phyloP scores from a whole-genome alignment of 1,139 yeast species.

The Candida sanyaensis region DNA sequence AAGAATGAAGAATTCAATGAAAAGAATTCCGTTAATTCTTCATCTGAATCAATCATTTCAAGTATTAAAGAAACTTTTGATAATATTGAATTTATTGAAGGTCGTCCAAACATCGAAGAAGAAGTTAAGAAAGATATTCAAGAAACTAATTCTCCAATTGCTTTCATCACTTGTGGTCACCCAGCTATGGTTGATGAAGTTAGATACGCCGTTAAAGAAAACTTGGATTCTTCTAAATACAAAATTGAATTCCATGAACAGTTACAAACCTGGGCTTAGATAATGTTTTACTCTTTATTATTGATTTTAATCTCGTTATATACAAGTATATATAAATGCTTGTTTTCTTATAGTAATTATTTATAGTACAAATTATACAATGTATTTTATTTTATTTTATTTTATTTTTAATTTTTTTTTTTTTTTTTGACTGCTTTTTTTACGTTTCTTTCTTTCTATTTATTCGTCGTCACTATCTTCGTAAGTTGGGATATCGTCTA shows the following conservation, averaged over 20 bases:
- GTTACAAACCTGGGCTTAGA: slow-evolving; percentile 32
- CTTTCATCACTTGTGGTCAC: slow-evolving; percentile 50
- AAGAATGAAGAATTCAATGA: slow-evolving; percentile 21
- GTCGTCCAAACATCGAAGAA: slow-evolving; percentile 30
- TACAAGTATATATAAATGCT: no score
- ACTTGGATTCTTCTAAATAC: slow-evolving; percentile 25
- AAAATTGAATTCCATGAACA: slow-evolving; percentile 50
- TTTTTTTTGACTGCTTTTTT: background rate
- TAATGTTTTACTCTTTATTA: background rate
- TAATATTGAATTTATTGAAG: slow-evolving; percentile 27
- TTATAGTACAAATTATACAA: slow-evolving; percentile 2
- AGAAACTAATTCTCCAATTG: slow-evolving; percentile 39
- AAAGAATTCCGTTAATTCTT: slow-evolving; percentile 6
- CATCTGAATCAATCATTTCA: slow-evolving; percentile 8
- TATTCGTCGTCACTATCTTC: slow-evolving; percentile 43
- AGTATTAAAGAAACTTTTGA: slow-evolving; percentile 16
- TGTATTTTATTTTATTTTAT: background rate
- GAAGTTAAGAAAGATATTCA: slow-evolving; percentile 27
- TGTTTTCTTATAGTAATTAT: background rate
- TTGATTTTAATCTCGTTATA: background rate
- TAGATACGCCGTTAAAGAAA: slow-evolving; percentile 30
- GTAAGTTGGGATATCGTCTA: slow-evolving; percentile 39
- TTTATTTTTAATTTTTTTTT: background rate
- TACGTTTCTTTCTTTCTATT: background rate
- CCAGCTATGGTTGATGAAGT: slow-evolving; percentile 52